These are phyloP conservation scores for Allium fistulosum DNA, from an alignment of 106 monocot species.

Conservation along the genomic window DNA sequence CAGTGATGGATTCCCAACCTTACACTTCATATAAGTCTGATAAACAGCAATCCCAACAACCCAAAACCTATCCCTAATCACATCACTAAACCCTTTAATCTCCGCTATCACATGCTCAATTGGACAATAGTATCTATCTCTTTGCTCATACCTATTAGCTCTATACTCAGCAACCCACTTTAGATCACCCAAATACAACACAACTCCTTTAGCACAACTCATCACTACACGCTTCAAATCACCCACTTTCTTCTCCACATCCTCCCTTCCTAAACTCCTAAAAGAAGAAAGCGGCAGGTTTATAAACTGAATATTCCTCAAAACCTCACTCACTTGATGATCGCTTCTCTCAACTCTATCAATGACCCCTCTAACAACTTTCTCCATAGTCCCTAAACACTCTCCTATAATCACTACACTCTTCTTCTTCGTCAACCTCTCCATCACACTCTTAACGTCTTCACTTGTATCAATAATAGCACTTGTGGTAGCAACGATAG, in stretches of 20 bases:
- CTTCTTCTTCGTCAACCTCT: constrained; percentile 38
- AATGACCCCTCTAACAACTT: constrained; percentile 52
- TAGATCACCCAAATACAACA: constrained; percentile 80
- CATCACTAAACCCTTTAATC: constrained; percentile 43
- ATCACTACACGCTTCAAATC: constrained; percentile 63
- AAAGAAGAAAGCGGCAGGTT: constrained; percentile 63
- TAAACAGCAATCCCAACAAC: constrained; percentile 50
- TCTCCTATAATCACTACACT: constrained; percentile 80
- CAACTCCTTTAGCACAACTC: constrained; percentile 54
- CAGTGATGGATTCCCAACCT: constrained; percentile 45
- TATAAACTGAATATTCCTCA: constrained; percentile 56
- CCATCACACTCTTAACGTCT: constrained; percentile 57
- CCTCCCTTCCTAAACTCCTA: constrained; percentile 39
- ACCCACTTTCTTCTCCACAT: constrained; percentile 75
- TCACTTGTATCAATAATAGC: constrained; percentile 10
- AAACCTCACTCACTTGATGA: constrained; percentile 26
- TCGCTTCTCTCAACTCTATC: constrained; percentile 55
- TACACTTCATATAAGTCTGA: constrained; percentile 58
- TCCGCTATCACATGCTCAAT: constrained; percentile 85
- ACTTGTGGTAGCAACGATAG: constrained; percentile 17
- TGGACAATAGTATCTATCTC: constrained; percentile 51
- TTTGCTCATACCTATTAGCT: constrained; percentile 10
- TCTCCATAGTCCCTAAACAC: constrained; percentile 48
- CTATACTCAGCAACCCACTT: constrained; percentile 81
- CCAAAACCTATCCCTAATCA: constrained; percentile 33